A percentile compares a stretch with the other conserved stretches of the same genome.
Conservation (phyloP, 805 yeast species). For the Blastobotrys terrestris region DNA sequence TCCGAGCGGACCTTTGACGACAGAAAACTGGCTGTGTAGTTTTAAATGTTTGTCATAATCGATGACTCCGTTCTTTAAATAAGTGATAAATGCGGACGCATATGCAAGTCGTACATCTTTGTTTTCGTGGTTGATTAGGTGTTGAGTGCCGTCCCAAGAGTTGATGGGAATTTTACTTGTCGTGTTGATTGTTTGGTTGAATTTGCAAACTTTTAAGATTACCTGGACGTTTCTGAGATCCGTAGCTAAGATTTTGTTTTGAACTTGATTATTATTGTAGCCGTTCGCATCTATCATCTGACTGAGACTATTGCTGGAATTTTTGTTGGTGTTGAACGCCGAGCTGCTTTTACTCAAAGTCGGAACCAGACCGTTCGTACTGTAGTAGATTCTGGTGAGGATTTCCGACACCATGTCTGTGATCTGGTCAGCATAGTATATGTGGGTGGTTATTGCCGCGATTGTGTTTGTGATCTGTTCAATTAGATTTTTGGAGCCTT, state of each 20-base stretch:
- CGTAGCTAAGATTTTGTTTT: conserved; percentile 11
- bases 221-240: conserved; percentile 23
- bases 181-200: neutral
- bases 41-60: conserved; percentile 6
- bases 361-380: neutral
- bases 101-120: conserved; percentile 21
- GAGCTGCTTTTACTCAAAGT: neutral
- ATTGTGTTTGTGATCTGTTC: conserved; percentile 39
- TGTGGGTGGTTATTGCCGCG: conserved; percentile 65
- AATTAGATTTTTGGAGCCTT: neutral
- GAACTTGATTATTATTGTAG: neutral
- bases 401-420: conserved; percentile 74
- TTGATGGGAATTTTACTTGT: conserved; percentile 14
- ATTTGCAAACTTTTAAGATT: conserved; percentile 12
- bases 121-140: conserved; percentile 21
- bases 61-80: conserved; percentile 12
- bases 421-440: conserved; percentile 81
- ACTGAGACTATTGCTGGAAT: neutral
- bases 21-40: conserved; percentile 3
- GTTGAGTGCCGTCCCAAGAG: conserved; percentile 30
- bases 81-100: conserved; percentile 20
- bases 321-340: neutral
- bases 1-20: conserved; percentile 11
- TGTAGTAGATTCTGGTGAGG: conserved; percentile 22
- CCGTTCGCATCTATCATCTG: conserved; percentile 2